Percentiles rank a stretch among this genome's conserved stretches.
Evolutionary conservation across 208 protist genomes (phyloP).

Genomic region (Trypanosoma avium): DNA sequence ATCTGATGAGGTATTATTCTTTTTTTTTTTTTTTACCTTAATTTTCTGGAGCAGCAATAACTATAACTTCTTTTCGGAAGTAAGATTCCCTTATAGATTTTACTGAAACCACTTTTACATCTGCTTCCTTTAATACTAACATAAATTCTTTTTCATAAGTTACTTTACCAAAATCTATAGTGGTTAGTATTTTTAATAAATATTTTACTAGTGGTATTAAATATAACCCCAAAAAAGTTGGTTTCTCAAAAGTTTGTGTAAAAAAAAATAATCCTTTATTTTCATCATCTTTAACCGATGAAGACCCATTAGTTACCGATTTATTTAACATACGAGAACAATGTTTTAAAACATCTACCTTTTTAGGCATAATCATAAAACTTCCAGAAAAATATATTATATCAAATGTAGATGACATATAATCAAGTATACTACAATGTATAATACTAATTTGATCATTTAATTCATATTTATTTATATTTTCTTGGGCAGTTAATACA

Average conservation of each 20-base stretch:
- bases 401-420: conserved; percentile 61
- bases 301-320: conserved; percentile 36
- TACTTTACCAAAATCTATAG: conserved; percentile 83
- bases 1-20: not conserved
- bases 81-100: conserved; percentile 38
- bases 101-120: conserved; percentile 53
- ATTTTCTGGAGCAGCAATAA: conserved; percentile 58
- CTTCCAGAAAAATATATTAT: conserved; percentile 81
- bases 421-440: conserved; percentile 71
- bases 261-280: conserved; percentile 67
- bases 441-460: conserved; percentile 43
- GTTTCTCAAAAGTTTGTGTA: conserved; percentile 78
- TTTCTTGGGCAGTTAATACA: conserved; percentile 48
- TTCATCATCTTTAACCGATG: not conserved
- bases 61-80: conserved; percentile 59
- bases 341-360: conserved; percentile 52
- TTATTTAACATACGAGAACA: conserved; percentile 65
- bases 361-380: conserved; percentile 74
- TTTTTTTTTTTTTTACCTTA: conserved; percentile 12
- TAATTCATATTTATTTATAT: conserved; percentile 41
- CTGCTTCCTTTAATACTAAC: conserved; percentile 39
- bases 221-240: conserved; percentile 52
- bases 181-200: conserved; percentile 53
- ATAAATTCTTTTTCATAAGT: conserved; percentile 82
- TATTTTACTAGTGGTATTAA: conserved; percentile 60